Evolutionary conservation across 2,329 filamentous ascomycete species (phyloP).

Genomic region (Cryoendolithus antarcticus): DNA sequence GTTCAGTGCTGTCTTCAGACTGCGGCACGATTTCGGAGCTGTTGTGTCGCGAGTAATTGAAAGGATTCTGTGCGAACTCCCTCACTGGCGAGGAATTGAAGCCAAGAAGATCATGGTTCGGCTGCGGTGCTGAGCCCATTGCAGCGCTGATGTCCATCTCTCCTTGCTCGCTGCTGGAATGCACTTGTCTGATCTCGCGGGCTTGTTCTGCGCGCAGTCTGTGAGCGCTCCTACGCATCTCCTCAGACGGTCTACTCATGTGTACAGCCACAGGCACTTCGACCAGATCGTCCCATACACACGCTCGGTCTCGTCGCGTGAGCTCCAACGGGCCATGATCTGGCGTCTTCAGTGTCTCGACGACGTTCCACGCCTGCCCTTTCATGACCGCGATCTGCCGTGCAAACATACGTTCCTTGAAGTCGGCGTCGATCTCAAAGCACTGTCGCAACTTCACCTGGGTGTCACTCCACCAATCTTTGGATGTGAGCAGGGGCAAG

Average conservation of each 20-base stretch:
- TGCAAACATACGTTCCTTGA: constrained; percentile 98
- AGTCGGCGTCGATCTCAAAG: constrained; percentile 87
- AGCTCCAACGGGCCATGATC: constrained; percentile 92
- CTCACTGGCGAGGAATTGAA: constrained; percentile 28
- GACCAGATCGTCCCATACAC: constrained; percentile 95
- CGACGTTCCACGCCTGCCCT: constrained; percentile 97
- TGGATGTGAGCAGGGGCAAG: constrained; percentile 86
- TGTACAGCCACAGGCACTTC: constrained; percentile 92
- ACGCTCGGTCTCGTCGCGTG: constrained; percentile 78
- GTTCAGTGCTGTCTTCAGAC: neutral
- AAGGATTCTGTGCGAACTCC: constrained; percentile 28
- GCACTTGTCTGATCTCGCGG: constrained; percentile 10
- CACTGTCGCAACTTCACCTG: constrained; percentile 73
- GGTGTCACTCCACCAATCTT: constrained; percentile 93
- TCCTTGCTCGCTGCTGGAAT: constrained; percentile 46
- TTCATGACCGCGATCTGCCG: constrained; percentile 98
- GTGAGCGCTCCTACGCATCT: constrained; percentile 54
- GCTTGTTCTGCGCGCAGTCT: constrained; percentile 9
- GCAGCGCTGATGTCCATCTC: constrained; percentile 83
- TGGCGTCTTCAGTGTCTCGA: constrained; percentile 84
- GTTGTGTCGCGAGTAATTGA: constrained; percentile 36
- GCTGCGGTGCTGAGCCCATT: constrained; percentile 44
- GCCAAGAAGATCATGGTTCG: constrained; percentile 54
- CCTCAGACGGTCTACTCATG: constrained; percentile 71
- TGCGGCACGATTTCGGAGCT: constrained; percentile 28